A percentile compares a stretch with the other conserved stretches of the same genome.
Evolutionary conservation across 106 monocot genomes (phyloP).

Genomic region (Alisma plantagoaquatica): DNA sequence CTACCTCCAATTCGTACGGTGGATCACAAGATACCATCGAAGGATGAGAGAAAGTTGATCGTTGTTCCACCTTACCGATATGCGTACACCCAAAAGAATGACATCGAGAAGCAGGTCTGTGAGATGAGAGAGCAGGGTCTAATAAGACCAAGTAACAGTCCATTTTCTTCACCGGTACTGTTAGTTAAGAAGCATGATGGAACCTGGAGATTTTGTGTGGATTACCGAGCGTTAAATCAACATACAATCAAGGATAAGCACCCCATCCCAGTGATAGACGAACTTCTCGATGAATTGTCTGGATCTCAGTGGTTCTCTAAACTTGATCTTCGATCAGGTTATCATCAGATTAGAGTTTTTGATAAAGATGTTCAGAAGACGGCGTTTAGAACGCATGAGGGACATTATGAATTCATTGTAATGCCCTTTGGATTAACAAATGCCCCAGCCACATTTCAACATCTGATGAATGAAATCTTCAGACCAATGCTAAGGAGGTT

Average conservation of each 20-base stretch:
- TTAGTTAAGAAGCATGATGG: slow-evolving; percentile 6
- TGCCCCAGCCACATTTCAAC: slow-evolving; percentile 4
- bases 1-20: no score
- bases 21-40: no score
- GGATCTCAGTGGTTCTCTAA: not conserved
- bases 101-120: no score
- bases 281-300: slow-evolving; percentile 1
- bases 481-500: not conserved
- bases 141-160: slow-evolving; percentile 5
- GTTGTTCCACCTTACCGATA: no score
- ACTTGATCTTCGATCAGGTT: not conserved
- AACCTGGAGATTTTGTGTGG: not conserved
- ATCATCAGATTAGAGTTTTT: not conserved
- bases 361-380: not conserved
- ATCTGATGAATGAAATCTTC: slow-evolving; percentile 10
- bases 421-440: slow-evolving; percentile 7
- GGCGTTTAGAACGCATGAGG: not conserved
- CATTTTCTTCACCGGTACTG: not conserved
- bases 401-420: slow-evolving; percentile 2
- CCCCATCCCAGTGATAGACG: not conserved
- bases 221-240: not conserved
- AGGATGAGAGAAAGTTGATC: no score
- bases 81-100: no score
- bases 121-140: no score
- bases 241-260: not conserved